phyloP scores from a whole-genome alignment of 2,329 filamentous ascomycete genomes.

The Scytalidium lignicola region DNA sequence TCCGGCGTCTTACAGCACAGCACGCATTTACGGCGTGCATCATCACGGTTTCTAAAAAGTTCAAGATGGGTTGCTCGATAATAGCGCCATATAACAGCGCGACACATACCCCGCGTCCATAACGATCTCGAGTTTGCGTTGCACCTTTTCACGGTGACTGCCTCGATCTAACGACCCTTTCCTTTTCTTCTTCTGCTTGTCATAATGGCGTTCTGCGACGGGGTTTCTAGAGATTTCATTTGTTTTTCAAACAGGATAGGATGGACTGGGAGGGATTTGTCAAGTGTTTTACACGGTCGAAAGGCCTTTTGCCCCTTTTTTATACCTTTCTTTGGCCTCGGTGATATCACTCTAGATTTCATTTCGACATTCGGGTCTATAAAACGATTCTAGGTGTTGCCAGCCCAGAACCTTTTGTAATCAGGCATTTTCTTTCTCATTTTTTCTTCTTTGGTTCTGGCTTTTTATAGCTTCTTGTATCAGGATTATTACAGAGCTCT shows the following conservation, averaged over 20 bases:
- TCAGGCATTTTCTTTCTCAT: constrained; percentile 29
- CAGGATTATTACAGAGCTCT: constrained; percentile 19
- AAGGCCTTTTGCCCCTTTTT: constrained; percentile 26
- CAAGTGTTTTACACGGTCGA: constrained; percentile 29
- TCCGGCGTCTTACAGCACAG: constrained; percentile 13
- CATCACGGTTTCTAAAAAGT: constrained; percentile 14
- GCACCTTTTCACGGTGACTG: constrained; percentile 24
- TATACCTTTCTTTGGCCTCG: constrained; percentile 23
- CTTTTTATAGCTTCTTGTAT: constrained; percentile 31
- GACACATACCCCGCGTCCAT: constrained; percentile 12
- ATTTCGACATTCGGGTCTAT: constrained; percentile 14
- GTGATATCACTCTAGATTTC: constrained; percentile 23
- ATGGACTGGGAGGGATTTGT: constrained; percentile 29
- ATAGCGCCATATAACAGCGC: constrained; percentile 14
- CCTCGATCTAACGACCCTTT: constrained; percentile 32
- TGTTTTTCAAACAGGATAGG: constrained; percentile 30
- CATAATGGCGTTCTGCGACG: constrained; percentile 25
- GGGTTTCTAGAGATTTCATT: constrained; percentile 24
- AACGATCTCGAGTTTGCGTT: constrained; percentile 31
- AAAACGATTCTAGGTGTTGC: constrained; percentile 21
- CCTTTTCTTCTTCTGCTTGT: constrained; percentile 15
- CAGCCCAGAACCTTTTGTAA: constrained; percentile 29
- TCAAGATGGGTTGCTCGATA: constrained; percentile 21
- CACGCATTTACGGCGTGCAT: constrained; percentile 24
- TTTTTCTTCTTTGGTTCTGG: constrained; percentile 24